Evolutionary conservation across 768 basidiomycete species (phyloP).

Genomic region (Kwoniella pini): DNA sequence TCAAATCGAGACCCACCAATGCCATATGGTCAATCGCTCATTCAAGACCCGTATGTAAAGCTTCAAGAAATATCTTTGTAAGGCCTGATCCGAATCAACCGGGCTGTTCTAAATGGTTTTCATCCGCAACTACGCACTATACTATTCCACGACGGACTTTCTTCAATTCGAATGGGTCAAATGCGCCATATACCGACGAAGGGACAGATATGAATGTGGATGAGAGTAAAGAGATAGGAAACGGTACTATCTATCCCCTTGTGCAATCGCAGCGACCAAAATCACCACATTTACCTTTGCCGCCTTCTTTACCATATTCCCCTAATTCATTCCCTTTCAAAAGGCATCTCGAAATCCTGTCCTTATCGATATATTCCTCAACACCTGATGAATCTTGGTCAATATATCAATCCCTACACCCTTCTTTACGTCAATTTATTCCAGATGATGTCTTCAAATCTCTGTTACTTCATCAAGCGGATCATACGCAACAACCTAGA

Average conservation of each 20-base stretch:
- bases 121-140: not conserved
- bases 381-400: slow-evolving; percentile 38
- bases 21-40: not conserved
- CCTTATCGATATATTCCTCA: slow-evolving; percentile 22
- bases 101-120: slow-evolving; percentile 19
- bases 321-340: slow-evolving; percentile 36
- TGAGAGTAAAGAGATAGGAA: no score
- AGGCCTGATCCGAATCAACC: slow-evolving; percentile 9
- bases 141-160: slow-evolving; percentile 6
- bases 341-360: slow-evolving; percentile 41
- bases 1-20: not conserved
- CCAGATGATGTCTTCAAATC: slow-evolving; percentile 32
- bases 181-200: no score
- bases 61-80: not conserved
- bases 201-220: no score
- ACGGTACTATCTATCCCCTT: no score
- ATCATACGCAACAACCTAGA: not conserved
- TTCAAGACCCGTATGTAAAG: not conserved
- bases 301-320: slow-evolving; percentile 27
- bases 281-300: slow-evolving; percentile 28
- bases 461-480: slow-evolving; percentile 35
- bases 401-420: slow-evolving; percentile 33
- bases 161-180: slow-evolving; percentile 18
- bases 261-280: no score
- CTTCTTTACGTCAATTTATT: slow-evolving; percentile 32